Base-by-base conservation (phyloP, 1,284 basidiomycete genomes). In the Boletus calvinii region DNA sequence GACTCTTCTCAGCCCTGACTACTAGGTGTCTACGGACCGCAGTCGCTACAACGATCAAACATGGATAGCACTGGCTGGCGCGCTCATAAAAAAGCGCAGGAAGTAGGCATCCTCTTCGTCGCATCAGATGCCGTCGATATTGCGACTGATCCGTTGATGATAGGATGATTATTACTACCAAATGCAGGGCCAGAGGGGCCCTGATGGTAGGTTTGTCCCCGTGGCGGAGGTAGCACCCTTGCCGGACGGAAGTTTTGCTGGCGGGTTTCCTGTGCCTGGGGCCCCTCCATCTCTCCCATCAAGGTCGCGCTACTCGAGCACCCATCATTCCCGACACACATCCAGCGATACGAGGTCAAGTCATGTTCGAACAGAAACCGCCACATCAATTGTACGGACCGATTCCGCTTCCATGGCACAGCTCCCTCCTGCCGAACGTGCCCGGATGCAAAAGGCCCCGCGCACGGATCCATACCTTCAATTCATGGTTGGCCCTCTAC, bases 401-500 rank as follows among this genome's bases (percentile, higher is more conserved):
- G 68, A 69, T 52, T 61, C 69, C 30, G 62, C 58, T 40, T 65
- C 76, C 49, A 65, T 84, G 48, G 74, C 78, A 8, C 73, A 74
- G 36, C 72, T 87, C 68, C 75, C 73, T 44, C 79, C 88, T 2
- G 76, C 83, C 20, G 85, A 91, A 60, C 77, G 89, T 45, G 83
- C 87, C 9, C 71, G 77, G 42, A 71, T 73, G 13, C 72, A 84
- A 36, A 73, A 75, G 44, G 73, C 80, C 11, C 80, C 79, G 18
- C 77, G 79, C 24, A 91, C 87, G 85, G 71, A 81, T 30, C 90
- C 90, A 3, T 76, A 84, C 63, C 74, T 92, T 32, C 72, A 89
- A 74, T 81, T 90, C 57, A 90, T 90, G 87, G 85, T 83, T 49
- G 94, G 94, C 1, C 95, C 95, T 11, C 77, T 98, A 37, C 74